Evolutionary conservation across 768 basidiomycete species (phyloP).

Genomic region (Rhizopogon vesiculosus): DNA sequence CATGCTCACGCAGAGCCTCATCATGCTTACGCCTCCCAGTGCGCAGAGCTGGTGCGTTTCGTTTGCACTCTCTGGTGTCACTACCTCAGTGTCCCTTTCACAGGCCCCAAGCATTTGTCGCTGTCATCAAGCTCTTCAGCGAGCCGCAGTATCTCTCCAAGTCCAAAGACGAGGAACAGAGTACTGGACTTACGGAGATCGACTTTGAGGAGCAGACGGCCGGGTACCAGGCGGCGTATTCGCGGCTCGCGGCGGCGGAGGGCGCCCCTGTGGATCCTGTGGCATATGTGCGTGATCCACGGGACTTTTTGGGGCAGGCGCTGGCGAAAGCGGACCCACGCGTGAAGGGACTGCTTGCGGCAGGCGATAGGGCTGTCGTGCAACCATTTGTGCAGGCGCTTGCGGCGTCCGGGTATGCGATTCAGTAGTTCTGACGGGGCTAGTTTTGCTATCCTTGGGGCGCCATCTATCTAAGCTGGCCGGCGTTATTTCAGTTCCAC

Average conservation of each 20-base stretch:
- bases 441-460: neutral
- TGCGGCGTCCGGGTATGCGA: constrained; percentile 25
- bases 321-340: constrained; percentile 16
- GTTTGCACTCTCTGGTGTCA: too few species aligned
- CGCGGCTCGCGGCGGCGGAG: constrained; percentile 82
- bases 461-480: neutral
- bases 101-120: constrained; percentile 69
- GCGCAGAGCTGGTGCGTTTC: constrained; percentile 58
- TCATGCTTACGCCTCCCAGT: constrained; percentile 64
- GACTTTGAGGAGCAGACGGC: constrained; percentile 89
- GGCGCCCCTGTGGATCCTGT: constrained; percentile 53
- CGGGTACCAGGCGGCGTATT: constrained; percentile 94
- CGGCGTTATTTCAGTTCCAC: neutral
- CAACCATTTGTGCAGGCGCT: constrained; percentile 28
- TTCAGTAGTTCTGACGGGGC: constrained; percentile 4
- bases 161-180: constrained; percentile 38
- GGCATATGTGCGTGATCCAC: constrained; percentile 52
- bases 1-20: constrained; percentile 67
- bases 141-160: constrained; percentile 66
- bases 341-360: constrained; percentile 16
- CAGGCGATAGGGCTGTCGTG: constrained; percentile 13
- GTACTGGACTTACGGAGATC: constrained; percentile 62
- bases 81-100: neutral
- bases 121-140: constrained; percentile 71
- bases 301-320: constrained; percentile 46